phyloP scores from a whole-genome alignment of 495 filamentous ascomycete species.

The Cetradonia linearis region DNA sequence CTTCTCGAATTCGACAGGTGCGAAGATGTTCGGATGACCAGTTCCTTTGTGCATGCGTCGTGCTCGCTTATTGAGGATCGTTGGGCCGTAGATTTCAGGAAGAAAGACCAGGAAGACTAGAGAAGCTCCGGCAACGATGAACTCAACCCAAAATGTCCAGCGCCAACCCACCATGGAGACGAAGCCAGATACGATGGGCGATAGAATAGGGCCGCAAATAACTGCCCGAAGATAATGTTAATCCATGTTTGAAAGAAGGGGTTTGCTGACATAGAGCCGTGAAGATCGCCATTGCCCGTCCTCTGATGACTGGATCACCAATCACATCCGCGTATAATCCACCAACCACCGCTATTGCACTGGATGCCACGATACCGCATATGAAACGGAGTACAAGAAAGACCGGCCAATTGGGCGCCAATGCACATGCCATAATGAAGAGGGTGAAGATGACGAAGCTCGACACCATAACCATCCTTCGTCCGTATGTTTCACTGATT shows the following conservation, averaged over 20 bases:
- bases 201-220: conserved; percentile 55
- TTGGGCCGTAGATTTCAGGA: conserved; percentile 61
- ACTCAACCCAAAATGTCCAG: conserved; percentile 53
- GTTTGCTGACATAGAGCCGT: conserved; percentile 48
- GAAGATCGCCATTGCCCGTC: conserved; percentile 61
- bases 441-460: conserved; percentile 55
- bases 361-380: conserved; percentile 52
- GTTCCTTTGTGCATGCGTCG: conserved; percentile 55
- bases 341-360: conserved; percentile 59
- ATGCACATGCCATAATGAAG: conserved; percentile 57
- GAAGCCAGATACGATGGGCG: conserved; percentile 59
- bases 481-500: conserved; percentile 59
- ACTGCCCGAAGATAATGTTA: conserved; percentile 41
- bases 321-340: conserved; percentile 69
- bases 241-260: not conserved
- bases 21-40: conserved; percentile 40
- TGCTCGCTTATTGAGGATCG: conserved; percentile 54
- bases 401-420: conserved; percentile 56
- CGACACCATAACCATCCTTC: conserved; percentile 49
- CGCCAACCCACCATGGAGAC: conserved; percentile 51
- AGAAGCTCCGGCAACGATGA: conserved; percentile 46
- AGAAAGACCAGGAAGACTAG: conserved; percentile 41
- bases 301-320: conserved; percentile 46
- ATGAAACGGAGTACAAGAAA: conserved; percentile 61
- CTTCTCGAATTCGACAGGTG: conserved; percentile 39